Base-by-base conservation (phyloP, 805 yeast species). In the Wickerhamomyces sydowiorum region DNA sequence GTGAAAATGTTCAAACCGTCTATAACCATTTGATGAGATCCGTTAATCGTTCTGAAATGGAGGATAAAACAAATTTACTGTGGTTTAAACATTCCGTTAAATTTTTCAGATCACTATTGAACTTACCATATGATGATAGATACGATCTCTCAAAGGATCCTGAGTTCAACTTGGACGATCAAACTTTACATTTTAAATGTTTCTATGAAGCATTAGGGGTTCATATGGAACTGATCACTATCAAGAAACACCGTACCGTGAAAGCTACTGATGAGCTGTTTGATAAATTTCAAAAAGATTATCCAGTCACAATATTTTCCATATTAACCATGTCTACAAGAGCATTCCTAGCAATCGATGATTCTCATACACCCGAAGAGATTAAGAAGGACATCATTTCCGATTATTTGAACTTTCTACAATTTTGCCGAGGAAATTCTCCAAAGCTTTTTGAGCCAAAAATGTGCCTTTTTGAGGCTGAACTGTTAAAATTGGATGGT, bases 401-500 rank as follows among this genome's bases (percentile, higher is more conserved):
- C 3, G 47, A 48, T 8, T 53, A 61, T 23, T 44, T 47, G 15
- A 39, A 47, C 4, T 56, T 57, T 37, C 56, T 69, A 38, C 54
- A 59, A 13, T 49, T 59, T 21, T 71, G 72, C 67, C 50, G 67
- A 5, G 53, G 48, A 2, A 47, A 57, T 3, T 60, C 67, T 38
- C 74, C 73, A 2, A 44, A 54, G 3, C 57, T 60, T 23, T 73
- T 73, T 49, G 57, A 58, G 7, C 49, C 70, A n/a, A 72, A 69
- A 49, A 54, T 54, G 38, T 40, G 61, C 31, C 43, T 65, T 7
- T 46, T 72, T 15, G 52, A 59, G 29, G 75, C 75, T 2, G 57
- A 67, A 39, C 14, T 50, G 9, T n/a, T 55, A 39, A 50, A 41
- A 21, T 43, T 56, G 8, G 50, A 53, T 3, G 49, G 51, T 5